Evolutionary conservation across 23 red algal species (phyloP).

Genomic region (Agarophyton chilense): DNA sequence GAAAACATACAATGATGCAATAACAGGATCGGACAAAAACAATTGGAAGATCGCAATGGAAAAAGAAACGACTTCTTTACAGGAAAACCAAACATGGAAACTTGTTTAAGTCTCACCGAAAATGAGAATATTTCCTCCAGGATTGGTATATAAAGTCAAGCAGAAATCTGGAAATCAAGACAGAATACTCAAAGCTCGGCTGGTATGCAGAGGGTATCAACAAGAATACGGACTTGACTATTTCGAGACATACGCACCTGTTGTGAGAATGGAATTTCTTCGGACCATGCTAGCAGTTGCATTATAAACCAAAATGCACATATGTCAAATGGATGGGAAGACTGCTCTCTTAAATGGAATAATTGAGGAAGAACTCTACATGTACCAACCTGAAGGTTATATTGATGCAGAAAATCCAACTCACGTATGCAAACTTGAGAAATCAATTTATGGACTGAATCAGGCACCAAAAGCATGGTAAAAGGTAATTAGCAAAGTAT

Average conservation of each 20-base stretch:
- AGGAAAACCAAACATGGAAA: no score
- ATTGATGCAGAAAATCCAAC: neutral
- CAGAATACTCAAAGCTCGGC: neutral
- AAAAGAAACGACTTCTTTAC: no score
- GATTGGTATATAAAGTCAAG: no score
- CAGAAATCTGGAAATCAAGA: neutral
- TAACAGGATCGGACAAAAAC: no score
- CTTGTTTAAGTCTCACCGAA: no score
- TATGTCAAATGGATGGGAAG: constrained; percentile 29
- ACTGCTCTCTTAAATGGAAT: constrained; percentile 51
- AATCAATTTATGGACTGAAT: no score
- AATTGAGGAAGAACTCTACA: constrained; percentile 43
- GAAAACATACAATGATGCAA: no score
- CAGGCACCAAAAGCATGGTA: no score
- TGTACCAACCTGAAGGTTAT: constrained; percentile 52
- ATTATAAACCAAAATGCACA: neutral
- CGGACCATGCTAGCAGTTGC: neutral
- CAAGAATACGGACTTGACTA: neutral
- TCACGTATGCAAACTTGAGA: no score
- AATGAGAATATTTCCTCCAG: no score
- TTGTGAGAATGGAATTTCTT: neutral
- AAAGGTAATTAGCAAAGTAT: no score
- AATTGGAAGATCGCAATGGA: no score
- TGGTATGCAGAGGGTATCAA: neutral
- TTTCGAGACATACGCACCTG: constrained; percentile 5